Evolutionary conservation across 345 rosid genomes (phyloP), one percentile per base, ranked within the genome.

Genomic region (Cardamine resedifolia): DNA sequence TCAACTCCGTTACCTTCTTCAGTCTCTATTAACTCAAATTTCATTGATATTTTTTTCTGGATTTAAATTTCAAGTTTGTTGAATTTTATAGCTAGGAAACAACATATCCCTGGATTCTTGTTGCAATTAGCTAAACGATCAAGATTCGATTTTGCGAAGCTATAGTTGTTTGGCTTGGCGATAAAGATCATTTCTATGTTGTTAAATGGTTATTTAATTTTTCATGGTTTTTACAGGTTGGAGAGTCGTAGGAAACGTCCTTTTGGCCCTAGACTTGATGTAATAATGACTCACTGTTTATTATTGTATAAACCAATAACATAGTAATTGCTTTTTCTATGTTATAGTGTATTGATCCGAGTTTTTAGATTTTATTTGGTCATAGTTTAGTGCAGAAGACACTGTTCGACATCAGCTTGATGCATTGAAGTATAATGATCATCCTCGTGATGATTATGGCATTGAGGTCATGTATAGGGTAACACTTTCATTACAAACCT

Each of bases 391-490:
- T 82, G 97, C 90, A 70, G 97, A 91, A 79, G 96, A 91, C 43
- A 92, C 96, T 70, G 92, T 94, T 65, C 70, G 74, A 26, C 65
- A 79, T 77, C 97, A 91, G 84, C 95, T 89, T 70, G 95, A 89
- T 84, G 91, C 97, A 8, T 71, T 91, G 78, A 94, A 94, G 73
- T 86, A 80, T 80, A 90, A 94, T 63, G 91, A 89, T 30, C 91
- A 91, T 77, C 97, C 91, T 36, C 95, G 90, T 31, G 83, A 68
- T 64, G 98, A 94, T 76, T 89, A 94, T 71, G 97, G 97, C 27
- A 82, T 90, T 0, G 97, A 94, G 78, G 98, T 94, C 55, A 79
- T 94, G 97, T 94, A 90, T 58, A 67, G 96, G 92, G 98, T 91
- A 87, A 74, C n/a, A 41, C 34, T 33, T 12, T 6, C 19, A 2